phyloP scores from a whole-genome alignment of 805 yeast species.

The Myxozyma udenii region DNA sequence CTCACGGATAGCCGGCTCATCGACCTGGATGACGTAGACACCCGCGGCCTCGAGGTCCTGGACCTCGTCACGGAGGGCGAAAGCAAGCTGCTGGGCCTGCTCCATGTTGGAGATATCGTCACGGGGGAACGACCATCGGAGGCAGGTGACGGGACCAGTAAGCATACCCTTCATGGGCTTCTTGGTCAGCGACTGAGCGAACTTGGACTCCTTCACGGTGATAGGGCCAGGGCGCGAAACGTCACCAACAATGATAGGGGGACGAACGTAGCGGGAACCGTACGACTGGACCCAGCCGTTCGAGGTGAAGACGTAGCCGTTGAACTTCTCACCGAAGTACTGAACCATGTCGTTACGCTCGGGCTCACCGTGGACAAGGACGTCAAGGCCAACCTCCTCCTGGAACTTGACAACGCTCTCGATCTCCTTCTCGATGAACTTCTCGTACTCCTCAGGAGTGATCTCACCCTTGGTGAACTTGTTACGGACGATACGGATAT shows the following conservation, averaged over 20 bases:
- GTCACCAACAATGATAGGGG: constrained; percentile 99
- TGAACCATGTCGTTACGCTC: constrained; percentile 99
- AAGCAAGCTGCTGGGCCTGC: constrained; percentile 94
- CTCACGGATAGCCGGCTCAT: constrained; percentile 99
- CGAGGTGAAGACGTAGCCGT: constrained; percentile 96
- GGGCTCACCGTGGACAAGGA: constrained; percentile 99
- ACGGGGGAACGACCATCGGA: constrained; percentile 99
- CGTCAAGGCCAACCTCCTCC: constrained; percentile 98
- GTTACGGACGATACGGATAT: constrained; percentile 97
- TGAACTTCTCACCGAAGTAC: constrained; percentile 98
- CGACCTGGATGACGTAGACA: constrained; percentile 96
- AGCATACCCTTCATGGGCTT: constrained; percentile 99
- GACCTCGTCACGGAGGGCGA: constrained; percentile 98
- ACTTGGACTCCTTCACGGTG: constrained; percentile 98
- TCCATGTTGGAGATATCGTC: constrained; percentile 89
- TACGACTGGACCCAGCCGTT: constrained; percentile 99
- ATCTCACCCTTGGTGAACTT: constrained; percentile 96
- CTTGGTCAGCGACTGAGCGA: constrained; percentile 93
- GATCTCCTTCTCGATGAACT: constrained; percentile 95
- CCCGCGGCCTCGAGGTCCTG: constrained; percentile 98
- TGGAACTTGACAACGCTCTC: constrained; percentile 96
- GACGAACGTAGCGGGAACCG: constrained; percentile 99
- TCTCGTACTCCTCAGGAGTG: constrained; percentile 90
- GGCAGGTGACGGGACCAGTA: constrained; percentile 99
- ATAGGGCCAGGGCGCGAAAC: constrained; percentile 97